Evolutionary conservation across 352 stramenopile species (phyloP), one percentile per base, ranked within the genome.

Genomic region (Pythium aristosporum): DNA sequence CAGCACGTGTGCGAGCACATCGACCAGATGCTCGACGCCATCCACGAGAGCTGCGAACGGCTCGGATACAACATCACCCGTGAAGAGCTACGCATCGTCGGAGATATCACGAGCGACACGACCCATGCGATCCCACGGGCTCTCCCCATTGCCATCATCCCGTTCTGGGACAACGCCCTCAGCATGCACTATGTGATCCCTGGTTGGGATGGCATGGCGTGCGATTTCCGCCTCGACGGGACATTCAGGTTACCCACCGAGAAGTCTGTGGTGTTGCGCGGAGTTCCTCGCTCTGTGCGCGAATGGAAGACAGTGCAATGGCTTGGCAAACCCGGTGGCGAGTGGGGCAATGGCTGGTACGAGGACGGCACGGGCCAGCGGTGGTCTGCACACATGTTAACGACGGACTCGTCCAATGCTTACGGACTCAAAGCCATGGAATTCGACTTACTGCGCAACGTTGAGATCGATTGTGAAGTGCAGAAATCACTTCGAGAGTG

Each of bases 271-370:
- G 36, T 41, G 7, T 15, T 44, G 39, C 12, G 12, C 39, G 39
- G 5, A 3, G 39, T n/a, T 5, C 5, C 39, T n/a, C 39, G 39
- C 12, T 5, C 39, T 5, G 10, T n/a, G 39, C 39, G 39, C 16
- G 39, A 44, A 3, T 5, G 3, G 39, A 6, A 44, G 39, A 44
- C 46, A 32, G 25, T 20, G n/a, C 2, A 37, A 11, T 52, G 46
- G 46, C 46, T 52, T 15, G 46, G 12, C 21, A 20, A 37, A 9
- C 21, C 46, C 8, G 61, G 54, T 21, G 74, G 74, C 9, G 46
- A 52, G 36, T 78, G 74, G 74, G 48, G 63, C 6, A 78, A 79
- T 51, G 72, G 69, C 0, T 80, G 75, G 69, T 76, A 73, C 51
- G 64, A 70, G 20, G 63, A 71, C 28, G 8, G 12, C 0, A 8